Conservation (phyloP, 2,329 filamentous ascomycete species). For the Hymenoscyphus repandus region DNA sequence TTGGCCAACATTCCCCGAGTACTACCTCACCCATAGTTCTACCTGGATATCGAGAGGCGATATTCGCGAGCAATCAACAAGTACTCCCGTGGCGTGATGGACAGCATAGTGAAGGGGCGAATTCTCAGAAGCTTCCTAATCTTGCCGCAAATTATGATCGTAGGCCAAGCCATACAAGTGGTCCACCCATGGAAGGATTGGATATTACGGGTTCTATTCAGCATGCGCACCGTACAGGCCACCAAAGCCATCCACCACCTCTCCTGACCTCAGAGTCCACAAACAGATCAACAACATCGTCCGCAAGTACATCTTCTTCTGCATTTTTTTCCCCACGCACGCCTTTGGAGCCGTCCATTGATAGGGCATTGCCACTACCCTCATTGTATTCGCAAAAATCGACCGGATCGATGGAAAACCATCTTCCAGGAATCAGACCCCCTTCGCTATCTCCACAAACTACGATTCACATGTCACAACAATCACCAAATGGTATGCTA, state of each 20-base stretch:
- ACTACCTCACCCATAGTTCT: conserved; percentile 20
- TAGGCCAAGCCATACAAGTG: conserved; percentile 15
- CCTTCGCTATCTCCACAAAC: conserved; percentile 28
- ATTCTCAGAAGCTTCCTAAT: conserved; percentile 15
- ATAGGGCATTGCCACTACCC: conserved; percentile 26
- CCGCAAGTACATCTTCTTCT: conserved; percentile 24
- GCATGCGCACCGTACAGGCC: conserved; percentile 21
- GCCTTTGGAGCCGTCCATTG: conserved; percentile 28
- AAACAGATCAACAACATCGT: conserved; percentile 22
- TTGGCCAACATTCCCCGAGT: conserved; percentile 17
- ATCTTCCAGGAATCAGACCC: conserved; percentile 25
- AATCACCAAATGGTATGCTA: conserved; percentile 27
- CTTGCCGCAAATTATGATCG: conserved; percentile 16
- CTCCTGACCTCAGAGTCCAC: conserved; percentile 28
- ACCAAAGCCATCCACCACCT: conserved; percentile 24
- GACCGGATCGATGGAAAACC: conserved; percentile 22
- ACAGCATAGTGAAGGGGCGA: conserved; percentile 17
- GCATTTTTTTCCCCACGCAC: conserved; percentile 27
- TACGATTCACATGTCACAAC: conserved; percentile 14
- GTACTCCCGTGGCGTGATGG: conserved; percentile 27
- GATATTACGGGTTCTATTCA: conserved; percentile 20
- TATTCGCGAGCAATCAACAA: conserved; percentile 17
- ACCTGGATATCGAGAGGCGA: conserved; percentile 31
- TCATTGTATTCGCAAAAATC: conserved; percentile 25
- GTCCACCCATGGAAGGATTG: conserved; percentile 10